phyloP scores from a whole-genome alignment of 495 filamentous ascomycete genomes.

The Penicillium herquei region DNA sequence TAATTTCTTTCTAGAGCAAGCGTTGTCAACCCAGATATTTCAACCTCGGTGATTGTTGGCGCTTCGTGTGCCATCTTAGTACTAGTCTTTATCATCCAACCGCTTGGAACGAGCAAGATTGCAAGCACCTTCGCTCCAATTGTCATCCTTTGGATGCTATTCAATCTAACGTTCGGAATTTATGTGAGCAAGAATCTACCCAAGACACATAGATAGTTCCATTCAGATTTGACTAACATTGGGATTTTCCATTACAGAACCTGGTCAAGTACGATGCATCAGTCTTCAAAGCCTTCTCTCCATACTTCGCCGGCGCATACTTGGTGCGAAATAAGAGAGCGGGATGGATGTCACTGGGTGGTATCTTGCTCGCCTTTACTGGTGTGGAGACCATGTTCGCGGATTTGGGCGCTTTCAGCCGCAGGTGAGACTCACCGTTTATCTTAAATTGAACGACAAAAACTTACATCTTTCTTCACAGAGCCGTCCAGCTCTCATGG shows the following conservation, averaged over 20 bases:
- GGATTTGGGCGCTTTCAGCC: conserved; percentile 65
- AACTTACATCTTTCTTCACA: conserved; percentile 1
- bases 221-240: too few species aligned
- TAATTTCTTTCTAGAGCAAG: conserved; percentile 28
- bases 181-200: conserved; percentile 38
- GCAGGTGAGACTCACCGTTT: conserved; percentile 17
- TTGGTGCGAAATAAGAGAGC: conserved; percentile 56
- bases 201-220: background rate
- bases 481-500: conserved; percentile 65
- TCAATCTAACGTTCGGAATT: conserved; percentile 65
- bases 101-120: conserved; percentile 64
- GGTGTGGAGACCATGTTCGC: conserved; percentile 73
- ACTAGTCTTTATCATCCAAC: conserved; percentile 65
- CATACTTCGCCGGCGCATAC: conserved; percentile 60
- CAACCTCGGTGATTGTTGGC: conserved; percentile 55
- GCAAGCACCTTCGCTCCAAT: conserved; percentile 65
- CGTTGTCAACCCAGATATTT: conserved; percentile 39
- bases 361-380: conserved; percentile 68
- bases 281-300: conserved; percentile 69
- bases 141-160: conserved; percentile 68
- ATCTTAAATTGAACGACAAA: too few species aligned
- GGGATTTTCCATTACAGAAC: conserved; percentile 33
- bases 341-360: conserved; percentile 65
- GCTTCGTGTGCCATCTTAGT: conserved; percentile 66
- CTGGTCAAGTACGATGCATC: conserved; percentile 56